Evolutionary conservation across 2,329 filamentous ascomycete genomes (phyloP), one percentile per base, ranked within the genome.

Genomic region (Rutstroemia sydowiana): DNA sequence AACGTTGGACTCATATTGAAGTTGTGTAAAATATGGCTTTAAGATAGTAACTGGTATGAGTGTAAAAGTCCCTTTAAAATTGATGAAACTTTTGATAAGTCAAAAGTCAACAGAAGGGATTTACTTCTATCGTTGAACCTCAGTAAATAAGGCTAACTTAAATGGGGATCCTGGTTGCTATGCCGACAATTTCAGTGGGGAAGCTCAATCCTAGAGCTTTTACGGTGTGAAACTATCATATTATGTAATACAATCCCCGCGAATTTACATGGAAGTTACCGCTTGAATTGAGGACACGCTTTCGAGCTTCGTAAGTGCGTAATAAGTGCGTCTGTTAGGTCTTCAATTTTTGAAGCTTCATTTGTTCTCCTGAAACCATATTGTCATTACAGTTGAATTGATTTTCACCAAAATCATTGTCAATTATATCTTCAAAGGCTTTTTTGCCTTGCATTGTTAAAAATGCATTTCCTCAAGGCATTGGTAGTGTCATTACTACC

Each of bases 381-480:
- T 16, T 46, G 32, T 32, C 31, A 21, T 37, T 13, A 46, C 45
- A 31, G 14, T 46, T 40, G 11, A 30, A 40, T 26, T 16, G 18
- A 13, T 14, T 14, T 37, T 21, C 45, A 23, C 21, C n/a, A 34
- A 39, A 21, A 37, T 21, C 20, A 32, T 20, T 5, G 20, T 9
- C 36, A 48, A 28, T 34, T 26, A 9, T 21, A 34, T 5, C 34
- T 44, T 4, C 20, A 23, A 45, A 45, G 47, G 39, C 53, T 45
- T 49, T 40, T 55, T 41, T 31, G 47, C 47, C 42, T 45, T 52
- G 40, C 30, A 40, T 51, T 51, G 36, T 56, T 45, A 69, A 82
- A 70, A 61, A 92, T 92, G 87, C 84, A 80, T 71, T 73, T 85
- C 64, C 71, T 87, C 53, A 74, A 78, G 61, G 69, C 81, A 55